phyloP scores from a whole-genome alignment of 139 green algal genomes.

The Pycnococcus provasolii region DNA sequence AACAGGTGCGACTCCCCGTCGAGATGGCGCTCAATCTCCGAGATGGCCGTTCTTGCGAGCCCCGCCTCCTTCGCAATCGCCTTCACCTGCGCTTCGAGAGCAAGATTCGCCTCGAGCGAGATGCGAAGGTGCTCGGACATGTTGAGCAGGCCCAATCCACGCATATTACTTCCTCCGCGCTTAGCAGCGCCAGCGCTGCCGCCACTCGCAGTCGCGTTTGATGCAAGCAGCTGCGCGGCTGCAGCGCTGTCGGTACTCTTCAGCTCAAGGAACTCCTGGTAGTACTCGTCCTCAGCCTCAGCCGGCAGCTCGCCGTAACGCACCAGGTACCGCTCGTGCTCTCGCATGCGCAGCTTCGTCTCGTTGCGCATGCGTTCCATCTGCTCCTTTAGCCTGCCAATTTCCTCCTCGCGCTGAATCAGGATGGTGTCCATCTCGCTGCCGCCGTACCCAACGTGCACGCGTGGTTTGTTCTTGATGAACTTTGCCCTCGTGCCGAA shows the following conservation, averaged over 20 bases:
- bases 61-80: not conserved
- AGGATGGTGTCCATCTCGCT: slow-evolving; percentile 26
- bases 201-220: not conserved
- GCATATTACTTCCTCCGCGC: not conserved
- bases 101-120: not conserved
- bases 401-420: slow-evolving; percentile 22
- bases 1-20: not conserved
- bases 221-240: no score
- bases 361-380: slow-evolving; percentile 3
- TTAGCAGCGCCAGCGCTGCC: not conserved
- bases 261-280: no score
- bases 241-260: no score
- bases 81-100: not conserved
- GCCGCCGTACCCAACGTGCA: slow-evolving; percentile 30
- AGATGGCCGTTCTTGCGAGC: not conserved
- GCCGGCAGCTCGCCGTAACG: not conserved
- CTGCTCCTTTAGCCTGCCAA: slow-evolving; percentile 11
- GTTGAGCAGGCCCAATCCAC: not conserved
- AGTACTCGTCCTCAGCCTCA: not conserved
- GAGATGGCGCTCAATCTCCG: not conserved
- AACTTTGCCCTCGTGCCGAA: slow-evolving; percentile 31
- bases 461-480: slow-evolving; percentile 31
- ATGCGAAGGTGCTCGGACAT: not conserved
- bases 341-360: not conserved
- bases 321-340: not conserved